These are phyloP conservation scores for Boletus bicolor DNA, from an alignment of 768 basidiomycete species.

Conservation along the genomic window DNA sequence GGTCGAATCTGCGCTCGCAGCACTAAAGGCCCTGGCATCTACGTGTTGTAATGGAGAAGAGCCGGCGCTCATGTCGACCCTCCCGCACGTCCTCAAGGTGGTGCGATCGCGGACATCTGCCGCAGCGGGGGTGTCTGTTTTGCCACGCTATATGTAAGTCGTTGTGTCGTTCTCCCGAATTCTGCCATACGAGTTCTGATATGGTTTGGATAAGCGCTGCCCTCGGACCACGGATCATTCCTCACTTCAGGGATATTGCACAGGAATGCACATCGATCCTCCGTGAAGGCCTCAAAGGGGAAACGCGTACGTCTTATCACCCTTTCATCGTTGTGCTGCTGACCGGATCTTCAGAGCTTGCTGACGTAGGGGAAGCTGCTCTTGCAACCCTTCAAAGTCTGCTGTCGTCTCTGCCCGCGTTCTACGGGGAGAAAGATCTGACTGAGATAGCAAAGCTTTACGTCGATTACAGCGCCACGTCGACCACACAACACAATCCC, in stretches of 20 bases:
- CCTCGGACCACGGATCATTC: constrained; percentile 86
- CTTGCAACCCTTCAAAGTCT: constrained; percentile 62
- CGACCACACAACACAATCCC: constrained; percentile 22
- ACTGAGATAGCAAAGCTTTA: constrained; percentile 54
- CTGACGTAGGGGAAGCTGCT: constrained; percentile 31
- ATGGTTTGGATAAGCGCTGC: constrained; percentile 45
- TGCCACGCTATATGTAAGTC: constrained; percentile 62
- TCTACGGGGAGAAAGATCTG: constrained; percentile 68
- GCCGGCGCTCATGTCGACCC: constrained; percentile 48
- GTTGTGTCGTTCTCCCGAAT: background rate
- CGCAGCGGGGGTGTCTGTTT: constrained; percentile 46
- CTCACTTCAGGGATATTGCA: constrained; percentile 73
- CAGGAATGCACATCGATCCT: constrained; percentile 51
- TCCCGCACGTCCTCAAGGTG: constrained; percentile 56
- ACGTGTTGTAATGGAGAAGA: constrained; percentile 70
- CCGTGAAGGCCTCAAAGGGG: constrained; percentile 35
- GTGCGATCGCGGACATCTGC: constrained; percentile 40
- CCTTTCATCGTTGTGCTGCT: background rate
- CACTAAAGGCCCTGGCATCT: constrained; percentile 55
- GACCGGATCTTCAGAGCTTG: constrained; percentile 27
- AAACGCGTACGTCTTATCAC: constrained; percentile 32
- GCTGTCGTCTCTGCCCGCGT: constrained; percentile 73
- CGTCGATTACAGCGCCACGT: constrained; percentile 38
- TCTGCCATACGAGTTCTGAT: constrained; percentile 2
- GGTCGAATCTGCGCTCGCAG: constrained; percentile 49